Evolutionary conservation across 169 alveolate species (phyloP).

Genomic region (Ichthyophthirius multifiliis): DNA sequence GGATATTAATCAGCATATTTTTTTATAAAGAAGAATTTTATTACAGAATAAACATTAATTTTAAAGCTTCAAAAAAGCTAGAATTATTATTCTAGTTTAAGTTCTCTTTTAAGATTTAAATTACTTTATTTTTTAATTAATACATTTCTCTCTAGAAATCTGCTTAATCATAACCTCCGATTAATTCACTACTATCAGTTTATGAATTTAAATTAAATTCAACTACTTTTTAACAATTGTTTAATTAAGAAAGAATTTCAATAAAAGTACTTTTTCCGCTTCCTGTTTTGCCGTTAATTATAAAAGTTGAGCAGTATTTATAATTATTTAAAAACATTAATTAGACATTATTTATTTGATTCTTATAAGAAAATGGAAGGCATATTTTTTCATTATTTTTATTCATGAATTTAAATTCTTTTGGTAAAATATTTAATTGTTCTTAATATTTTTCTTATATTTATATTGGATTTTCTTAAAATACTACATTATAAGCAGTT

Average conservation of each 20-base stretch:
- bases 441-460: neutral
- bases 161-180: slow-evolving; percentile 14
- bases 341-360: no score
- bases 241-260: neutral
- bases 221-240: neutral
- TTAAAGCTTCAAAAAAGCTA: neutral
- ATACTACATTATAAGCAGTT: slow-evolving; percentile 1
- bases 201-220: slow-evolving; percentile 4
- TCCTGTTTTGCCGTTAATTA: neutral
- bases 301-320: neutral
- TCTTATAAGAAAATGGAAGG: no score
- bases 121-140: neutral
- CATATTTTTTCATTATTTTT: neutral
- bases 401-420: neutral
- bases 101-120: neutral
- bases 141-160: slow-evolving; percentile 1
- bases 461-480: neutral
- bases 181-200: slow-evolving; percentile 10
- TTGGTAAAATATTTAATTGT: neutral
- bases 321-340: no score
- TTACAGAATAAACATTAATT: neutral
- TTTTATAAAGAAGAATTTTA: neutral
- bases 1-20: neutral
- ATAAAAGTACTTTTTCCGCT: neutral
- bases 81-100: no score